phyloP scores from a whole-genome alignment of 1,139 yeast genomes.

The Debaryomycetaceae sp. region DNA sequence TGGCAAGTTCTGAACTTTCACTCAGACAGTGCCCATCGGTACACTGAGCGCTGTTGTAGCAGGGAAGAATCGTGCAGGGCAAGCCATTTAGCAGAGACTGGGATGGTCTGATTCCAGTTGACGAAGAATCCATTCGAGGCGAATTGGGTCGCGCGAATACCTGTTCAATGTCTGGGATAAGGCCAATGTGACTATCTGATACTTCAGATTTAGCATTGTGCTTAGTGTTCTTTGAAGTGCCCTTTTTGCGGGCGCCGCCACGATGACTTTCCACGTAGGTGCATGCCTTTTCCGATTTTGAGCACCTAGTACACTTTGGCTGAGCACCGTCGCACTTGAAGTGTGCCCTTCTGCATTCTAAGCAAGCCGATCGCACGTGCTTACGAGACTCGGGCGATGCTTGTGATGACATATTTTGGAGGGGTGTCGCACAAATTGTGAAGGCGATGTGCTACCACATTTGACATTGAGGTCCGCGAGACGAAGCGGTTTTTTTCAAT shows the following conservation, averaged over 20 bases:
- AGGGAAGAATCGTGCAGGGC: constrained; percentile 1
- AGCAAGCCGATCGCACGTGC: constrained; percentile 27
- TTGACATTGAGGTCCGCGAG: too few species aligned
- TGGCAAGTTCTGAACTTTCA: too few species aligned
- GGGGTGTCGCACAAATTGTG: too few species aligned
- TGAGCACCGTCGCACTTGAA: constrained; percentile 36
- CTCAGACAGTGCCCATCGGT: background rate
- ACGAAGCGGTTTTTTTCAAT: too few species aligned
- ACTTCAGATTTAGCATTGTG: background rate
- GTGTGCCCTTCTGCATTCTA: constrained; percentile 39
- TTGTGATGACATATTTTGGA: too few species aligned
- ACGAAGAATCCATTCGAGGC: background rate
- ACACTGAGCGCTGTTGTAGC: background rate
- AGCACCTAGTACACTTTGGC: constrained; percentile 35
- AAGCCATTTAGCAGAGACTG: constrained; percentile 1
- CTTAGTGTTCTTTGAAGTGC: constrained; percentile 7
- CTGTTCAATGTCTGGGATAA: constrained; percentile 7
- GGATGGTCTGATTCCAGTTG: background rate
- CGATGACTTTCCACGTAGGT: constrained; percentile 37
- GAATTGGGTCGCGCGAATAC: constrained; percentile 1
- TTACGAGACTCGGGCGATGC: constrained; percentile 6
- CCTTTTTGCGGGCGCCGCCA: constrained; percentile 41
- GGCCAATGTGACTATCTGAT: background rate
- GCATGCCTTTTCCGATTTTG: constrained; percentile 20
- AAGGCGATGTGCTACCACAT: too few species aligned